These are phyloP conservation scores for Bremia lactucae DNA, from an alignment of 352 stramenopile species.

Conservation along the genomic window DNA sequence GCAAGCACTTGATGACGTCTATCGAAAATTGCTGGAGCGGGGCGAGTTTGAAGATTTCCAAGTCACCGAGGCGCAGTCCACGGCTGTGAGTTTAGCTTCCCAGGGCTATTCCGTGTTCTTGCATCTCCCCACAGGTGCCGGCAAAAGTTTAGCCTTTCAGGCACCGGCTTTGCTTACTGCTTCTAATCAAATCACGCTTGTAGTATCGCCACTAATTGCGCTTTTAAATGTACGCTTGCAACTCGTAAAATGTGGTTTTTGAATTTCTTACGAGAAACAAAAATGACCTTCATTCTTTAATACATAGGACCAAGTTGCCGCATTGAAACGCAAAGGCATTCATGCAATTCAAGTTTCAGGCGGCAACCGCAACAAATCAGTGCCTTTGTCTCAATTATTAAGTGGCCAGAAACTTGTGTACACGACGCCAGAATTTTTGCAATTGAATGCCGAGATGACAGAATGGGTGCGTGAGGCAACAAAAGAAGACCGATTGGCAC, in stretches of 20 bases:
- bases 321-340: slow-evolving; percentile 45
- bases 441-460: slow-evolving; percentile 50
- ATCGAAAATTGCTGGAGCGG: slow-evolving; percentile 31
- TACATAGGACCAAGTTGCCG: slow-evolving; percentile 58
- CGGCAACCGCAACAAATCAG: slow-evolving; percentile 13
- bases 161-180: slow-evolving; percentile 43
- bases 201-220: slow-evolving; percentile 64
- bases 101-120: slow-evolving; percentile 60
- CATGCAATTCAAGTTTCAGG: slow-evolving; percentile 35
- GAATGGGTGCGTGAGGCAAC: slow-evolving; percentile 25
- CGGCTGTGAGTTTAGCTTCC: slow-evolving; percentile 30
- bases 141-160: slow-evolving; percentile 79
- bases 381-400: slow-evolving; percentile 29
- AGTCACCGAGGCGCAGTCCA: slow-evolving; percentile 32
- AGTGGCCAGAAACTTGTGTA: slow-evolving; percentile 51
- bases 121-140: slow-evolving; percentile 59
- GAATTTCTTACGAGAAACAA: background rate
- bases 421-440: slow-evolving; percentile 71
- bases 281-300: background rate
- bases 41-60: slow-evolving; percentile 8
- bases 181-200: slow-evolving; percentile 33
- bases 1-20: slow-evolving; percentile 17
- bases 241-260: background rate
- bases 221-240: slow-evolving; percentile 51
- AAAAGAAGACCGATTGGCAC: slow-evolving; percentile 19